A percentile compares a stretch with the other conserved stretches of the same genome.
phyloP scores from a whole-genome alignment of 2,329 filamentous ascomycete genomes.

The Fusarium tanahbumbuense region DNA sequence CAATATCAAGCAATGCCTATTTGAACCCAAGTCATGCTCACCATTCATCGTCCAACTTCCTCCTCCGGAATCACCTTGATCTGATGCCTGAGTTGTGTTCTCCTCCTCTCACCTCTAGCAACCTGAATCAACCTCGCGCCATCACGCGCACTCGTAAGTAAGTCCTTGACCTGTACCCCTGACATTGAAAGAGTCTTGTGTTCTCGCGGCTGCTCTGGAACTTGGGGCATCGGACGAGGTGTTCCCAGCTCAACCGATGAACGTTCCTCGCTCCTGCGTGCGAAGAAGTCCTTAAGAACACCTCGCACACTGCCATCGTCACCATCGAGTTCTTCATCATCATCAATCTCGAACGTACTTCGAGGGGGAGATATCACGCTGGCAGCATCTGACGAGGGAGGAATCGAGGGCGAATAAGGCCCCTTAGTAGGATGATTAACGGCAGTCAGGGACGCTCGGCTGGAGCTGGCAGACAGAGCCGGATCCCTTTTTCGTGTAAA shows the following conservation, averaged over 20 bases:
- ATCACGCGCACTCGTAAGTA: slow-evolving; percentile 44
- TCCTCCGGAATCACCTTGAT: slow-evolving; percentile 52
- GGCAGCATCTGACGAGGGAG: slow-evolving; percentile 20
- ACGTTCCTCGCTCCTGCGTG: slow-evolving; percentile 40
- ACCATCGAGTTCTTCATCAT: slow-evolving; percentile 41
- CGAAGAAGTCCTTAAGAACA: slow-evolving; percentile 40
- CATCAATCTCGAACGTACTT: slow-evolving; percentile 52
- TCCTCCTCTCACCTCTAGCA: slow-evolving; percentile 49
- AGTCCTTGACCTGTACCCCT: slow-evolving; percentile 41
- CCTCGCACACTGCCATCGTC: slow-evolving; percentile 38
- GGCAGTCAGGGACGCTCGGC: slow-evolving; percentile 23
- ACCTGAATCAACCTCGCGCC: slow-evolving; percentile 36
- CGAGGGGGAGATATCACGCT: slow-evolving; percentile 32
- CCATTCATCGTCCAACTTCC: slow-evolving; percentile 12
- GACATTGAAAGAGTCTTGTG: slow-evolving; percentile 33
- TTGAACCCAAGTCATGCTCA: not conserved
- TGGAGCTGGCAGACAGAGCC: slow-evolving; percentile 27
- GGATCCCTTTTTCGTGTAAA: slow-evolving; percentile 46
- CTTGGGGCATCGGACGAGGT: slow-evolving; percentile 23
- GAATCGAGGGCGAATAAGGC: slow-evolving; percentile 27
- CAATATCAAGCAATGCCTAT: slow-evolving; percentile 15
- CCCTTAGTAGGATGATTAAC: slow-evolving; percentile 33
- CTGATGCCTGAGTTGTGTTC: slow-evolving; percentile 52
- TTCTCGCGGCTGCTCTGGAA: slow-evolving; percentile 15
- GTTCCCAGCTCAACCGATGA: slow-evolving; percentile 24